phyloP scores from a whole-genome alignment of 768 basidiomycete genomes.

The Suillus occidentalis region DNA sequence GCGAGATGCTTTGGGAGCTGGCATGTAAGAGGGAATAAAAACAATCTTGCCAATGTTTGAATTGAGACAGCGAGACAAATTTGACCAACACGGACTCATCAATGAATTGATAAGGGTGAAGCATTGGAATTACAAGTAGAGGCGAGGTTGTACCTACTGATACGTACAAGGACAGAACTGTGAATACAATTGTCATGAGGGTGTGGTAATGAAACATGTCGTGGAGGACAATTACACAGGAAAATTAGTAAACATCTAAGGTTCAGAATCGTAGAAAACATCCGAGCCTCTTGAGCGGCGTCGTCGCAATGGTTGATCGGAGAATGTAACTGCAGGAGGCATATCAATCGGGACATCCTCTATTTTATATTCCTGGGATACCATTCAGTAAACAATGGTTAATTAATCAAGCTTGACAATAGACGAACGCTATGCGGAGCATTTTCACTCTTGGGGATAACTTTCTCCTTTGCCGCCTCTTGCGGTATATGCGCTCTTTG shows the following conservation, averaged over 20 bases:
- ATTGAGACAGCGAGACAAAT: no score
- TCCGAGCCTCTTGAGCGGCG: constrained; percentile 45
- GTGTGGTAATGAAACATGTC: neutral
- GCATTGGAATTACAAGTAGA: constrained; percentile 4
- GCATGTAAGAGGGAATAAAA: no score
- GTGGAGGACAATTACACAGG: neutral
- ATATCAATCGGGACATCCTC: constrained; percentile 31
- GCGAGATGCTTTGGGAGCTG: no score
- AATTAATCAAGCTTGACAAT: neutral
- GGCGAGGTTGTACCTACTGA: neutral
- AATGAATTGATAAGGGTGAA: no score
- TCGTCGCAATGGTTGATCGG: constrained; percentile 40
- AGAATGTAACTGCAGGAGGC: constrained; percentile 28
- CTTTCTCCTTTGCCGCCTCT: constrained; percentile 19
- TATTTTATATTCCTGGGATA: constrained; percentile 24
- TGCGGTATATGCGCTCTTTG: constrained; percentile 19
- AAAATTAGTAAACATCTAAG: constrained; percentile 15
- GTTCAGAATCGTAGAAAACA: constrained; percentile 29
- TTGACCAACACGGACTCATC: neutral
- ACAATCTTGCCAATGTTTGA: no score
- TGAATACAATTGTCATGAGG: constrained; percentile 18
- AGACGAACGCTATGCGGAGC: constrained; percentile 24
- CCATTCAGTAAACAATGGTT: constrained; percentile 11
- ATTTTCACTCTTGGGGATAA: constrained; percentile 17
- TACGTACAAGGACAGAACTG: constrained; percentile 16